phyloP scores from a whole-genome alignment of 352 stramenopile species.

The Globisporangium alternatum region DNA sequence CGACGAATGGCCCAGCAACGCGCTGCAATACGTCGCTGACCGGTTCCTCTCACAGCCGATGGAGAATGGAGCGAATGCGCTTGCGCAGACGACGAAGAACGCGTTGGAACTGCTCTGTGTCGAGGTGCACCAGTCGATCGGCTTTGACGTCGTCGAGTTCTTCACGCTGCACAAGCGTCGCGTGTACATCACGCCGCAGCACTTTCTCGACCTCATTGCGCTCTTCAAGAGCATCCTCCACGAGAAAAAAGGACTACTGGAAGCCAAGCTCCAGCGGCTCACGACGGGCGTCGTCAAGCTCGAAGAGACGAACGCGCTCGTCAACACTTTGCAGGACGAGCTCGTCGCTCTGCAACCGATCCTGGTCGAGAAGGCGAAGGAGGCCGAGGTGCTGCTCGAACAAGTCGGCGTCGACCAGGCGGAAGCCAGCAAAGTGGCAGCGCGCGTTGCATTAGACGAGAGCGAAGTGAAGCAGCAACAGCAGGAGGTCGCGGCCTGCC shows the following conservation, averaged over 20 bases:
- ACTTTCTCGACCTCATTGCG: slow-evolving; percentile 90
- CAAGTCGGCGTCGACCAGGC: slow-evolving; percentile 64
- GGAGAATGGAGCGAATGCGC: background rate
- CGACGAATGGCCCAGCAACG: slow-evolving; percentile 87
- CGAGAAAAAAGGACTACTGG: slow-evolving; percentile 39
- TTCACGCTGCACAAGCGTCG: slow-evolving; percentile 30
- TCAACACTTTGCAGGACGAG: slow-evolving; percentile 65
- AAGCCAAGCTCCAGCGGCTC: slow-evolving; percentile 53
- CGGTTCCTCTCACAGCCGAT: slow-evolving; percentile 36
- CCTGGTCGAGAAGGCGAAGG: slow-evolving; percentile 50
- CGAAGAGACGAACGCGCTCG: slow-evolving; percentile 66
- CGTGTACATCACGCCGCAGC: slow-evolving; percentile 74
- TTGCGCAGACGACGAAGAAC: slow-evolving; percentile 17
- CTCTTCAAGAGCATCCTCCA: slow-evolving; percentile 79
- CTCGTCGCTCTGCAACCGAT: slow-evolving; percentile 84
- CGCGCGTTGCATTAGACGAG: slow-evolving; percentile 59
- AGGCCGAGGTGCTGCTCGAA: slow-evolving; percentile 57
- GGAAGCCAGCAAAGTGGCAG: slow-evolving; percentile 44
- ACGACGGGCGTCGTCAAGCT: slow-evolving; percentile 66
- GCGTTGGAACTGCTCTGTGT: slow-evolving; percentile 46
- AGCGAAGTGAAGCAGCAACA: slow-evolving; percentile 62
- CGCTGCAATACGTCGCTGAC: slow-evolving; percentile 82
- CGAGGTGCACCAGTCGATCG: slow-evolving; percentile 46
- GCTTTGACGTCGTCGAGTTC: slow-evolving; percentile 27
- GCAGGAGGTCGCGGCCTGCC: slow-evolving; percentile 51